Base-by-base conservation (phyloP, 352 stramenopile species). In the Pythium aphanidermatum region DNA sequence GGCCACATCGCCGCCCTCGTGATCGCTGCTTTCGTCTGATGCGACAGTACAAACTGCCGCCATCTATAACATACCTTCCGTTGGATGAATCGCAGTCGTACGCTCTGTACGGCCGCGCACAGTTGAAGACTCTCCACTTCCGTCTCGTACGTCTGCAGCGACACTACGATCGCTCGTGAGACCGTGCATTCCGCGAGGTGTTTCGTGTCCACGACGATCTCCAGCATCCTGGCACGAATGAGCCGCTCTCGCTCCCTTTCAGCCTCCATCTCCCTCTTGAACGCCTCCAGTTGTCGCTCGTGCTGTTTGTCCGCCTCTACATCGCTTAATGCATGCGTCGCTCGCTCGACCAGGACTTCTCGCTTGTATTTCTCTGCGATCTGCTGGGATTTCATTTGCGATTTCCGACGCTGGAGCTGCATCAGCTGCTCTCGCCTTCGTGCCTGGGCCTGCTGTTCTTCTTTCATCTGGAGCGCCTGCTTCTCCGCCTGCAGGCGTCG, bases 311-410 rank as follows among this genome's bases (percentile, higher is more conserved):
- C 30, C 5, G 33, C 10, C 9, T 20, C 24, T 13, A 29, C 4
- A 14, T 1, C 41, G 0, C 4, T 36, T 7, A n/a, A 16, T 12
- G 12, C 43, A 13, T 10, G 20, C 10, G 9, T 8, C 20, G n/a
- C 33, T 9, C 11, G 11, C 11, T 17, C 7, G 13, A 21, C 9
- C 19, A 4, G 30, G 2, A 32, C 21, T 20, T 49, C 38, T 33
- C 49, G 39, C 11, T 37, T 28, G 5, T 50, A 56, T 32, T 58
- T 61, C 4, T 58, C 30, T n/a, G 32, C 24, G 20, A 58, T 28
- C 40, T 50, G 24, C 17, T 52, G 52, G 7, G 30, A 30, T 25
- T 55, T 54, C 16, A 42, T 27, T 10, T 58, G 24, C 4, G 51
- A 25, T 13, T 46, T 51, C 9, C 34, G 51, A 12, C 31, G 34